Evolutionary conservation across 345 rosid species (phyloP), one percentile per base, ranked within the genome.

Genomic region (Camelina neglecta): DNA sequence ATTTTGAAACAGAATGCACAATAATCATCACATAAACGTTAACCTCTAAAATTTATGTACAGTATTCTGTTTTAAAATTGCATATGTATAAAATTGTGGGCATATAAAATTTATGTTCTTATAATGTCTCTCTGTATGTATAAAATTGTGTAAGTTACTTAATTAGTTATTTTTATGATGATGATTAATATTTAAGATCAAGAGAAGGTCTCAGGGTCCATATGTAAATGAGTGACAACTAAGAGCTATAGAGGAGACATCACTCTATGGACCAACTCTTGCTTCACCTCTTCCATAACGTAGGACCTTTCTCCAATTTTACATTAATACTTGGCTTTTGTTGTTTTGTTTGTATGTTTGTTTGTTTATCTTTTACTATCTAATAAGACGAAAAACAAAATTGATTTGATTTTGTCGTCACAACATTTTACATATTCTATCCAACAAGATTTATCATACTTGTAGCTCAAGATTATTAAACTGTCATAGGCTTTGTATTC

Each of bases 271-370:
- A 75, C 69, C 79, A 75, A 26, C 31, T 63, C 67, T 59, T 53
- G 75, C 69, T 53, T 50, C 63, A 50, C 61, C 74, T 49, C 63
- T 75, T 75, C 74, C 74, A 67, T 68, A 50, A 50, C 63, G 74
- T 75, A 75, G 79, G 77, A 67, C 78, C 79, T 67, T 75, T 59
- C 73, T 65, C 38, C 57, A 48, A 6, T 50, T 50, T 13, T 36
- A 31, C 59, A 18, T 51, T 23, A 49, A 49, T 23, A 49, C 70
- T 74, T 65, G 65, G 15, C 67, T 50, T 66, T 23, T 72, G 53
- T 41, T 24, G 2, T 24, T 24, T 24, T 24, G 26, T 24, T 24
- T 24, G 26, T 24, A 24, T 24, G 26, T 24, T 24, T 24, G 26
- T 24, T 24, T 41, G 1, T 41, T 42, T 11, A 15, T 55, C 67